Base-by-base conservation (phyloP, 1,284 basidiomycete genomes). In the Pseudomicrostroma phylloplanum region DNA sequence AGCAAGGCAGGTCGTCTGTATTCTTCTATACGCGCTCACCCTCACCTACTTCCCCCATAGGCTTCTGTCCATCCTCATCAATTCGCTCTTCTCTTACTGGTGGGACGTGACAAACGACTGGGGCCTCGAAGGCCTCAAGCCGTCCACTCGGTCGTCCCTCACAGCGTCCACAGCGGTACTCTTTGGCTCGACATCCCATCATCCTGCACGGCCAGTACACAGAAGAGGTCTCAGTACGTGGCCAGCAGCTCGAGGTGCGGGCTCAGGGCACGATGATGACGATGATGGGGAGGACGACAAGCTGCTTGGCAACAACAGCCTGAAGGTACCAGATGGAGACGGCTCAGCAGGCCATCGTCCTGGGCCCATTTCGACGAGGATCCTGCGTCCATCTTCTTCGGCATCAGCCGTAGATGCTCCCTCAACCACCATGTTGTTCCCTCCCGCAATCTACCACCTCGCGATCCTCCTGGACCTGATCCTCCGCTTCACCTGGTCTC, bases 51-150 rank as follows among this genome's bases (percentile, higher is more conserved):
- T 49, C 17, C 92, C 30, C 30, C 30, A 9, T 36, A 36, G 92
- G 96, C 80, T 96, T 15, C 80, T 93, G 25, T 86, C 88, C 12
- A 92, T 92, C 26, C 83, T 86, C 15, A 80, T 96, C 71, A 98
- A 98, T 80, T 94, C 92, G 1, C 80, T 91, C 53, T 99, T 91
- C 81, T 94, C 92, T 6, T 97, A 96, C 80, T 99, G 92, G 90
- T 99, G 96, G 96, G 96, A 98, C 80, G 85, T 98, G 40, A 92
- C 90, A 54, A 91, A 96, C 77, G 96, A 99, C 80, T 99, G 94
- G 94, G 96, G 96, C 0, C 83, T 98, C 55, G 85, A 87, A 51
- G 81, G 96, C 30, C 82, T 96, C 62, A 84, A 65, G 23, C 63
- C 60, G 23, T 41, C 26, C 3, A 67, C 70, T 9, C 62, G 75